Evolutionary conservation across 192 early-diverging fungal species (phyloP).

Genomic region (Rhizoclosmatium sp.): DNA sequence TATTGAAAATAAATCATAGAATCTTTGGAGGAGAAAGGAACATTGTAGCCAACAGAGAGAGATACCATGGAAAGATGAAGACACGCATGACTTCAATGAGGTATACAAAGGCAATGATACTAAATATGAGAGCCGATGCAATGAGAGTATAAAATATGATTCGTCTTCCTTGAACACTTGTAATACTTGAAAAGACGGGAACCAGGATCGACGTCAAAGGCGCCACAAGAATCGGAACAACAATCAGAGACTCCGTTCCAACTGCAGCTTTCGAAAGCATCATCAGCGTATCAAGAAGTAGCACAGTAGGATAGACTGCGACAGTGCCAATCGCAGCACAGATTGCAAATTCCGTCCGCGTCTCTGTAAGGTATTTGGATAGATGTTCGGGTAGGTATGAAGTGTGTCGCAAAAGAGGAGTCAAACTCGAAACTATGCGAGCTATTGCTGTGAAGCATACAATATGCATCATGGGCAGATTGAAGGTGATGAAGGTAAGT

Average conservation of each 20-base stretch:
- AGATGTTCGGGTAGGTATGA: neutral
- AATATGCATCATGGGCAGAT: neutral
- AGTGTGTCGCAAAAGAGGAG: no score
- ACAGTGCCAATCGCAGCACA: neutral
- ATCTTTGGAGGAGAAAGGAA: no score
- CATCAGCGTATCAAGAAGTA: neutral
- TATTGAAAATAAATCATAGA: no score
- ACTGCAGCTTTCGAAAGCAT: neutral
- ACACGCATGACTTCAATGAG: no score
- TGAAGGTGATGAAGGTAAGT: neutral
- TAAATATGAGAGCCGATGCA: no score
- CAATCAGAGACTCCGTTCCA: neutral
- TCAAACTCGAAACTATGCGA: neutral
- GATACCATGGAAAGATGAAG: no score
- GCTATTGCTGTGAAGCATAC: neutral
- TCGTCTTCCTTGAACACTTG: no score
- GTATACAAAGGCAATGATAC: no score
- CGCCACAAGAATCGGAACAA: neutral
- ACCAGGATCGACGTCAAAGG: no score
- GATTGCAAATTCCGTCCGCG: neutral
- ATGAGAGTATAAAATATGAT: no score
- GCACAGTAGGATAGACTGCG: neutral
- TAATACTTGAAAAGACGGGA: no score
- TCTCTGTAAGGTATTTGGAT: neutral
- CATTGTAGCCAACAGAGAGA: no score